Evolutionary conservation across 495 filamentous ascomycete genomes (phyloP).

Genomic region (Lepraria neglecta): DNA sequence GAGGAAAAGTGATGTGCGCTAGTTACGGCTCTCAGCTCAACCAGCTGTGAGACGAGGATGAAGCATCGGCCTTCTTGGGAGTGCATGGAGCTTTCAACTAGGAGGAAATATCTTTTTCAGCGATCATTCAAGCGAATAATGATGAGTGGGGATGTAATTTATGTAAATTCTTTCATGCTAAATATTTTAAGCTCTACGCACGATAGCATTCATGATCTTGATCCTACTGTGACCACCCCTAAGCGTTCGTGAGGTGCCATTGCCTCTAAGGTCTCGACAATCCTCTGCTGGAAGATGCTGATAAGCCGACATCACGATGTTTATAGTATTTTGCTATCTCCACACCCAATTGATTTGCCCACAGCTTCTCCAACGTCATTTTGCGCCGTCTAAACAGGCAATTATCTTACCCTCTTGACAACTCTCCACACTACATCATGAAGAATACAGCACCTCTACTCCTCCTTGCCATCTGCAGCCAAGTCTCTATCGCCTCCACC

Average conservation of each 20-base stretch:
- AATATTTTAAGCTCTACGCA: not conserved
- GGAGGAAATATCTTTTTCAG: not conserved
- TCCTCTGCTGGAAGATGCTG: too few relatives aligned
- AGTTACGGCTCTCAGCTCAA: not conserved
- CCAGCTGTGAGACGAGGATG: not conserved
- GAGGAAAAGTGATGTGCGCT: not conserved
- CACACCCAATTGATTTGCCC: not conserved
- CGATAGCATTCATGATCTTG: not conserved
- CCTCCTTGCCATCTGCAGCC: not conserved
- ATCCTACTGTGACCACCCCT: too few relatives aligned
- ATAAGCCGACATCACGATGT: not conserved
- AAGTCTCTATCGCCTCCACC: not conserved
- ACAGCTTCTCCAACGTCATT: not conserved
- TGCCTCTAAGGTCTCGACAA: too few relatives aligned
- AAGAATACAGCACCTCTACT: not conserved
- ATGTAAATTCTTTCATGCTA: not conserved
- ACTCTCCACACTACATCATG: not conserved
- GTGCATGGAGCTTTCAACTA: not conserved
- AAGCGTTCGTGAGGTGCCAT: too few relatives aligned
- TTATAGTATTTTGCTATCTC: not conserved
- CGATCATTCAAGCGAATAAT: not conserved
- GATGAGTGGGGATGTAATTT: constrained; percentile 4
- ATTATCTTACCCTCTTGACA: not conserved
- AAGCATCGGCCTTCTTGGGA: not conserved
- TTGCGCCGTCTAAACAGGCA: not conserved